Base-by-base conservation (phyloP, 129 eudicot species). In the Lactuca saligna region DNA sequence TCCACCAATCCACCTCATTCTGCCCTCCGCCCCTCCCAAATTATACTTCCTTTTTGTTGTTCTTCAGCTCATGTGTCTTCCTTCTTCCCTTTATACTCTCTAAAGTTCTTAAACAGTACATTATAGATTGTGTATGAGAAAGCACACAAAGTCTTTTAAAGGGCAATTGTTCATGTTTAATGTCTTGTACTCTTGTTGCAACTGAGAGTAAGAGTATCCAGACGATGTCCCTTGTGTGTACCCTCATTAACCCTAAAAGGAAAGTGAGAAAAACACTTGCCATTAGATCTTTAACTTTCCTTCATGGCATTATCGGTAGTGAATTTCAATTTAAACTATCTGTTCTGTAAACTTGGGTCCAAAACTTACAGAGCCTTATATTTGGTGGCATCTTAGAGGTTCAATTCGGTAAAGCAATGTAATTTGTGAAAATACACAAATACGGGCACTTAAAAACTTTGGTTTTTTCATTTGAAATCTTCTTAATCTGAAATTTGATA, bases 401-500 rank as follows among this genome's bases (percentile, higher is more conserved):
- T 54, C 25, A 57, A 56, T 35, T 57, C 41, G 65, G 31, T 20
- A 20, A 55, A 55, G 33, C 57, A n/a, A 57, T 57, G n/a, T 10
- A 44, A 31, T n/a, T 59, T 5, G 17, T 42, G 35, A 32, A 44
- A 59, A 59, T 15, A n/a, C 25, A 50, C 58, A 65, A 54, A 54
- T 38, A 46, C 49, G 13, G 38, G 69, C 69, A 68, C 49, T 37
- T 38, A 68, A 75, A 56, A 51, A 53, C 29, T 33, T 33, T 17
- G 66, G 63, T 33, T 66, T 33, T 66, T 66, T 60, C 57, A 35
- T 33, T 49, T 65, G 42, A 68, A 42, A 69, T 66, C 48, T 37
- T 77, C 20, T 34, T 60, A 61, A 33, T 65, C 31, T 68, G 67
- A 74, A 61, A 73, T 79, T 83, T 88, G 83, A 86, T 83, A 66